These are phyloP conservation scores for Pleoardoris graminearum DNA, from an alignment of 2,329 filamentous ascomycete genomes.

Conservation along the genomic window DNA sequence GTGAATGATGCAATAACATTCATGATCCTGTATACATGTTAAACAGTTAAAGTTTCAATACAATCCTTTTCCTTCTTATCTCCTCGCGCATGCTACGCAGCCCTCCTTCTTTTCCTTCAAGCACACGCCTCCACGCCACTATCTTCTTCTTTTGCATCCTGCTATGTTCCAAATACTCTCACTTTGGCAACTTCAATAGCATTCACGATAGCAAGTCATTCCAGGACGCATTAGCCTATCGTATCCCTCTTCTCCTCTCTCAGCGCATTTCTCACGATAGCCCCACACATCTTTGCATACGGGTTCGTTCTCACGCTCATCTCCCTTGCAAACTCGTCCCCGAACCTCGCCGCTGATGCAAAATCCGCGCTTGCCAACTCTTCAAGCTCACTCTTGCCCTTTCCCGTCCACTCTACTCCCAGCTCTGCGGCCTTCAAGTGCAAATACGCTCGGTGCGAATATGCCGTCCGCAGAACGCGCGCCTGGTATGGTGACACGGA, in stretches of 20 bases:
- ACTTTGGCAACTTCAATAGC: too few relatives aligned
- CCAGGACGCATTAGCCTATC: slow-evolving; percentile 1
- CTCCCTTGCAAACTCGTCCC: slow-evolving; percentile 60
- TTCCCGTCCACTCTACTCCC: slow-evolving; percentile 37
- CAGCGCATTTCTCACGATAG: slow-evolving; percentile 64
- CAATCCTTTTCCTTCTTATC: too few relatives aligned
- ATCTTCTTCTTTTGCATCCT: too few relatives aligned
- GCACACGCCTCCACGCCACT: too few relatives aligned
- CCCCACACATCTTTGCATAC: slow-evolving; percentile 65
- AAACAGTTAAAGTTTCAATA: too few relatives aligned
- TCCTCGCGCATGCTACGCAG: too few relatives aligned
- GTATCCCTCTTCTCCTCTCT: slow-evolving; percentile 52
- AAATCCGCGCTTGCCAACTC: slow-evolving; percentile 61
- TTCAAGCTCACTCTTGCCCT: slow-evolving; percentile 51
- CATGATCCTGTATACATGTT: too few relatives aligned
- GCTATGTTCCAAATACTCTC: too few relatives aligned
- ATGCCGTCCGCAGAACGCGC: slow-evolving; percentile 68
- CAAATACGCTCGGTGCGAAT: slow-evolving; percentile 67
- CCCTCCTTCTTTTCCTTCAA: too few relatives aligned
- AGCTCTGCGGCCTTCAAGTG: slow-evolving; percentile 46
- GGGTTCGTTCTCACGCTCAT: slow-evolving; percentile 65
- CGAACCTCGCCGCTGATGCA: slow-evolving; percentile 58
- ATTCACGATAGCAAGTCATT: too few relatives aligned
- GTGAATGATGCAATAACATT: too few relatives aligned
- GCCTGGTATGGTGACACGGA: slow-evolving; percentile 65